Percentiles rank a stretch among this genome's conserved stretches.
These are phyloP conservation scores for Lachnellula arida DNA, from an alignment of 2,329 filamentous ascomycete genomes.

Conservation along the genomic window DNA sequence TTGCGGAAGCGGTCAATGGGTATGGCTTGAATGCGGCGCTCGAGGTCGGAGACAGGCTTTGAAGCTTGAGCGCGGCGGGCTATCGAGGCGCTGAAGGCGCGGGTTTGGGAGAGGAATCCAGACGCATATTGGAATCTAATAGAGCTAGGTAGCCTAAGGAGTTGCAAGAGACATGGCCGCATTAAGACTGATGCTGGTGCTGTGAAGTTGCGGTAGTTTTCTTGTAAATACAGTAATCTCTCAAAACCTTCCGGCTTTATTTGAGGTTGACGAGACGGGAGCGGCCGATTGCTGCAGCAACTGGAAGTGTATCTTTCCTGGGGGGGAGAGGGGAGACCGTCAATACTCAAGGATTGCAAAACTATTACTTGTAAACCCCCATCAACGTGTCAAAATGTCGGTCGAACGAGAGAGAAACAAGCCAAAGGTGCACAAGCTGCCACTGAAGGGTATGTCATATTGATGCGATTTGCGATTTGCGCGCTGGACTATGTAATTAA, in stretches of 20 bases:
- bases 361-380: neutral
- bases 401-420: conserved; percentile 53
- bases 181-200: conserved; percentile 17
- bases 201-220: neutral
- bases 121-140: conserved; percentile 27
- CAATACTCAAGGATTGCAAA: neutral
- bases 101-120: conserved; percentile 19
- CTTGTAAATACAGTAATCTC: neutral
- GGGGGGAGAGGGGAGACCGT: neutral
- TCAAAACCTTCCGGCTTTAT: neutral
- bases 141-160: conserved; percentile 32
- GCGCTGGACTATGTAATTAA: conserved; percentile 30
- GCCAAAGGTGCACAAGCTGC: conserved; percentile 91
- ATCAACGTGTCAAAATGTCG: conserved; percentile 24
- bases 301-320: conserved; percentile 3
- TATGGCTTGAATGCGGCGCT: conserved; percentile 64
- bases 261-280: conserved; percentile 5
- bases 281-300: conserved; percentile 11
- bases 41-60: conserved; percentile 40
- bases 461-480: neutral
- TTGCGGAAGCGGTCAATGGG: conserved; percentile 81
- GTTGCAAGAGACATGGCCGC: conserved; percentile 33
- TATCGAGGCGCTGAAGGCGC: conserved; percentile 28
- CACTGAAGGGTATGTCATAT: conserved; percentile 67
- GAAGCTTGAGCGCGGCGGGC: conserved; percentile 24